These are phyloP conservation scores for Populus tomentosa DNA, from an alignment of 441 rosid species.

Conservation along the genomic window DNA sequence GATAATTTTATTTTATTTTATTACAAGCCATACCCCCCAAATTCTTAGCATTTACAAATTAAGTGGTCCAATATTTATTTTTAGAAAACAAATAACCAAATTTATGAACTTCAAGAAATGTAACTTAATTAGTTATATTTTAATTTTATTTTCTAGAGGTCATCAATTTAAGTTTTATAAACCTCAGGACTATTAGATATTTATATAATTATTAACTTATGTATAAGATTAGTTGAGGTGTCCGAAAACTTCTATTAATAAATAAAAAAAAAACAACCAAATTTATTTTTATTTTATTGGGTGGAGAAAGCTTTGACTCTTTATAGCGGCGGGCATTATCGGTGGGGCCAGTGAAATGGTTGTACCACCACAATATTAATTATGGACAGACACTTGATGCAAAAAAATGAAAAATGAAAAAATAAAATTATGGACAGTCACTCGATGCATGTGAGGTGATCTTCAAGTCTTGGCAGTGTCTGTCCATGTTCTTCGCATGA, in stretches of 20 bases:
- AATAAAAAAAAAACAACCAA: neutral
- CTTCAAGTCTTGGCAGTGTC: neutral
- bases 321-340: neutral
- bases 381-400: neutral
- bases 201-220: too few relatives aligned
- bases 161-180: too few relatives aligned
- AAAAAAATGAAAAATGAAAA: too few relatives aligned
- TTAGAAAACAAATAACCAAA: neutral
- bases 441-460: neutral
- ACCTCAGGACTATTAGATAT: too few relatives aligned
- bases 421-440: neutral
- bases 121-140: too few relatives aligned
- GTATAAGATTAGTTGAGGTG: too few relatives aligned
- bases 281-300: neutral
- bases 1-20: too few relatives aligned
- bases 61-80: too few relatives aligned
- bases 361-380: neutral
- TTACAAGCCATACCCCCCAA: too few relatives aligned
- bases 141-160: rapidly evolving
- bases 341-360: neutral
- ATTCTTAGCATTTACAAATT: too few relatives aligned
- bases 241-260: too few relatives aligned
- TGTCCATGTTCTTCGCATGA: neutral
- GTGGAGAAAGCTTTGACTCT: neutral
- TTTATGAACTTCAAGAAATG: too few relatives aligned